Evolutionary conservation across 2,329 filamentous ascomycete genomes (phyloP).

Genomic region (Spiromastix sp.): DNA sequence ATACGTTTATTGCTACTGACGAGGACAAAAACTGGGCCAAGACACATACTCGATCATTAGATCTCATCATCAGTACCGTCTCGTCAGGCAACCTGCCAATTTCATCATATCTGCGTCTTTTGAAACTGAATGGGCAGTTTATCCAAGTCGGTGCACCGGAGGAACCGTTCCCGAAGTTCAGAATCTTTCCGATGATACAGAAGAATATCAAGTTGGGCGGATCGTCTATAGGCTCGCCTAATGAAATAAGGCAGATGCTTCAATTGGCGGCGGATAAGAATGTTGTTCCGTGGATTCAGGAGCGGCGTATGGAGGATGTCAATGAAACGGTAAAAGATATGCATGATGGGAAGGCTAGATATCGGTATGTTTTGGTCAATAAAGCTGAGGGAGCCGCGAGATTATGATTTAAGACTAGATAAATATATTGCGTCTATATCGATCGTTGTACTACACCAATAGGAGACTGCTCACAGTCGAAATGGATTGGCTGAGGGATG

Average conservation of each 20-base stretch:
- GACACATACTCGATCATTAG: slow-evolving; percentile 38
- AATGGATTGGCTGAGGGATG: too few relatives aligned
- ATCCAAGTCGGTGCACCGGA: slow-evolving; percentile 61
- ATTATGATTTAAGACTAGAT: slow-evolving; percentile 16
- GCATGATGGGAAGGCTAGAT: slow-evolving; percentile 36
- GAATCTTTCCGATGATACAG: slow-evolving; percentile 47
- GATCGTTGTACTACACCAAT: too few relatives aligned
- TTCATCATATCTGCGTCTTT: slow-evolving; percentile 48
- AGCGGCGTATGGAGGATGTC: slow-evolving; percentile 31
- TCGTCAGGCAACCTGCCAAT: slow-evolving; percentile 53
- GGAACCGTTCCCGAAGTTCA: slow-evolving; percentile 42
- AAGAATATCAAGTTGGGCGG: slow-evolving; percentile 47
- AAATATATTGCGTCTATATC: too few relatives aligned
- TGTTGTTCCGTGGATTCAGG: slow-evolving; percentile 34
- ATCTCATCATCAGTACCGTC: slow-evolving; percentile 50
- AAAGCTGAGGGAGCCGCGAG: slow-evolving; percentile 18
- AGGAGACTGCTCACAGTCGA: too few relatives aligned
- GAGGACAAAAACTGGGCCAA: slow-evolving; percentile 45
- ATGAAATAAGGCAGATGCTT: slow-evolving; percentile 36
- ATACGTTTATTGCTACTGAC: slow-evolving; percentile 46
- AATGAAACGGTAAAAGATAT: slow-evolving; percentile 36
- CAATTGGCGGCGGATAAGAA: slow-evolving; percentile 31
- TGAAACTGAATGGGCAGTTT: slow-evolving; percentile 50
- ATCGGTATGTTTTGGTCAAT: slow-evolving; percentile 38
- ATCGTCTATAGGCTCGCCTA: slow-evolving; percentile 32